A percentile compares a stretch with the other conserved stretches of the same genome.
These are phyloP conservation scores for Castanea sativa DNA, from an alignment of 306 rosid species.

Conservation along the genomic window DNA sequence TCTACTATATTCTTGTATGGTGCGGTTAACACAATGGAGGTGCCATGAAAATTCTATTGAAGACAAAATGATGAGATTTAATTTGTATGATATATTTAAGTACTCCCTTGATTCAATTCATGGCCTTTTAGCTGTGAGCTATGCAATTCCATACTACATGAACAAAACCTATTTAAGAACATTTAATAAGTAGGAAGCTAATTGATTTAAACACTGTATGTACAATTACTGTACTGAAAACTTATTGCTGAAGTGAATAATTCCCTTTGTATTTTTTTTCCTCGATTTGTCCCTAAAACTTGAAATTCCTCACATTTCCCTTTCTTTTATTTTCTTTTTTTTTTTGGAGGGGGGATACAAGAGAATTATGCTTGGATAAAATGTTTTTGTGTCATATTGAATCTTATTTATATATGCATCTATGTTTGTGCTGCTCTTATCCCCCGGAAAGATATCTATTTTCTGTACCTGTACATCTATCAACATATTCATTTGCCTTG, in stretches of 20 bases:
- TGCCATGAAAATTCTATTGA: neutral
- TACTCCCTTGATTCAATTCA: neutral
- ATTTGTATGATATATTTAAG: neutral
- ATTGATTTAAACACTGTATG: neutral
- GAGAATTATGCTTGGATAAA: neutral
- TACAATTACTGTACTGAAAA: neutral
- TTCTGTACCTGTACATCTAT: neutral
- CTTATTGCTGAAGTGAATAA: neutral
- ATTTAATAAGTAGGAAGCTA: neutral
- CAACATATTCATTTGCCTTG: neutral
- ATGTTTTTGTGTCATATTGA: neutral
- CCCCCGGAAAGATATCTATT: neutral
- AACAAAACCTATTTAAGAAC: neutral
- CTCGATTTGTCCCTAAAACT: neutral
- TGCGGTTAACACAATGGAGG: neutral
- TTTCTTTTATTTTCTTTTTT: neutral
- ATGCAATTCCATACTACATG: neutral
- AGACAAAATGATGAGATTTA: neutral
- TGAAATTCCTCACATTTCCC: neutral
- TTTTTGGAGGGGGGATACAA: neutral
- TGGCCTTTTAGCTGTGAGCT: neutral
- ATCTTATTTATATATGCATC: neutral
- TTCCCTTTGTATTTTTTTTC: neutral
- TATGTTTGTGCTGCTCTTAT: neutral
- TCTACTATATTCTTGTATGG: neutral